Evolutionary conservation across 768 basidiomycete genomes (phyloP).

Genomic region (Lactarius evosmus): DNA sequence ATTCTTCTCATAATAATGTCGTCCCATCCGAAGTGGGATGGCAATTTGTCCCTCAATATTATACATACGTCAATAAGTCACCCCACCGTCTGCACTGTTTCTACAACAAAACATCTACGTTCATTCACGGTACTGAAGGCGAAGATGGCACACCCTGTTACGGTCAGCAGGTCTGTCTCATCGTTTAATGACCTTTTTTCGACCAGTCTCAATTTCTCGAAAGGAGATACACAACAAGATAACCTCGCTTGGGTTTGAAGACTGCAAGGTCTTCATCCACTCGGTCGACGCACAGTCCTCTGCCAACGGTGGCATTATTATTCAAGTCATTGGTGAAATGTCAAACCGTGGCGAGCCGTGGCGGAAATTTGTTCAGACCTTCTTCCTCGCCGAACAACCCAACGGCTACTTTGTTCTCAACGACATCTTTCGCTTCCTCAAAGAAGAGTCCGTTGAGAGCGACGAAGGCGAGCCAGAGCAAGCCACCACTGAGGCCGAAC

Average conservation of each 20-base stretch:
- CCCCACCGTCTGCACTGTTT: constrained; percentile 97
- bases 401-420: constrained; percentile 99
- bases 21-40: constrained; percentile 95
- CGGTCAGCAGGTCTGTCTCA: constrained; percentile 78
- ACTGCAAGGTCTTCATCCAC: constrained; percentile 99
- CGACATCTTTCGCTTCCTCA: constrained; percentile 99
- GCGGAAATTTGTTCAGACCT: constrained; percentile 99
- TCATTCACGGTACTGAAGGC: constrained; percentile 96
- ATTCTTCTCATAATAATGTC: constrained; percentile 55
- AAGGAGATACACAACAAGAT: constrained; percentile 98
- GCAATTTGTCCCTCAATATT: constrained; percentile 99
- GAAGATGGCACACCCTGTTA: constrained; percentile 87
- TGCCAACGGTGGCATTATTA: constrained; percentile 92
- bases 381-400: constrained; percentile 99
- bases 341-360: constrained; percentile 87
- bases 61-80: constrained; percentile 98
- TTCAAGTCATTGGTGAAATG: constrained; percentile 99
- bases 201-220: constrained; percentile 15
- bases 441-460: constrained; percentile 85
- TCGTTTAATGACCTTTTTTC: constrained; percentile 6
- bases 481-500: constrained; percentile 43
- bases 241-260: constrained; percentile 86
- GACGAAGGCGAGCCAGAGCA: constrained; percentile 48
- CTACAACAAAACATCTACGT: constrained; percentile 97
- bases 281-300: constrained; percentile 97